These are phyloP conservation scores for Saccharomycopsis amapae DNA, from an alignment of 805 yeast species.

Conservation along the genomic window DNA sequence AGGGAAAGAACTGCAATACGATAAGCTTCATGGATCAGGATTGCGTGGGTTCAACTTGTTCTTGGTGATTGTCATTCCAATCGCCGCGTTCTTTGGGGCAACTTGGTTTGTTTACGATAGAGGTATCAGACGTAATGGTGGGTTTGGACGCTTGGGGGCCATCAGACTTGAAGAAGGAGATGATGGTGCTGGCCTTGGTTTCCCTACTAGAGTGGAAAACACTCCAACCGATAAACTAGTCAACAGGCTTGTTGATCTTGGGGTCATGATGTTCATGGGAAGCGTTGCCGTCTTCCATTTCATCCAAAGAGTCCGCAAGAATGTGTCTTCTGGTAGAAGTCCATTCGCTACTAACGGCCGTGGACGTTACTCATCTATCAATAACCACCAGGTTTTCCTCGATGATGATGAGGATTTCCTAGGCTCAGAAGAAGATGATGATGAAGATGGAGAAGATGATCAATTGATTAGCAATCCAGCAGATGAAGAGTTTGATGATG, in stretches of 20 bases:
- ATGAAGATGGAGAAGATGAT: constrained; percentile 19
- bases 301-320: constrained; percentile 1
- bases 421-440: constrained; percentile 16
- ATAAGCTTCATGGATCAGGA: constrained; percentile 42
- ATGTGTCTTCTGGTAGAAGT: constrained; percentile 2
- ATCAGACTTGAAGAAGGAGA: constrained; percentile 76
- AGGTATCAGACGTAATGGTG: constrained; percentile 75
- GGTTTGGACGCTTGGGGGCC: constrained; percentile 72
- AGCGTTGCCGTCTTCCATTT: constrained; percentile 21
- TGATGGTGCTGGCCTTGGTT: constrained; percentile 24
- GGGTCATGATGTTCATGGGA: constrained; percentile 42
- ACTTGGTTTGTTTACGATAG: constrained; percentile 72
- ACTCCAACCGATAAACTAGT: constrained; percentile 52
- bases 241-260: constrained; percentile 51
- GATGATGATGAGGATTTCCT: constrained; percentile 22
- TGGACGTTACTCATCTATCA: constrained; percentile 10
- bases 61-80: constrained; percentile 50
- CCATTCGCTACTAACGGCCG: neutral
- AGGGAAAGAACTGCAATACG: constrained; percentile 66
- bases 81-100: constrained; percentile 41
- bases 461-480: constrained; percentile 2
- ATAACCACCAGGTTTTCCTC: constrained; percentile 13
- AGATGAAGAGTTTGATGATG: constrained; percentile 19
- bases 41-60: constrained; percentile 49
- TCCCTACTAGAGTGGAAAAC: constrained; percentile 52